Evolutionary conservation across 768 basidiomycete species (phyloP), one percentile per base, ranked within the genome.

Genomic region (Boletus reticuloceps): DNA sequence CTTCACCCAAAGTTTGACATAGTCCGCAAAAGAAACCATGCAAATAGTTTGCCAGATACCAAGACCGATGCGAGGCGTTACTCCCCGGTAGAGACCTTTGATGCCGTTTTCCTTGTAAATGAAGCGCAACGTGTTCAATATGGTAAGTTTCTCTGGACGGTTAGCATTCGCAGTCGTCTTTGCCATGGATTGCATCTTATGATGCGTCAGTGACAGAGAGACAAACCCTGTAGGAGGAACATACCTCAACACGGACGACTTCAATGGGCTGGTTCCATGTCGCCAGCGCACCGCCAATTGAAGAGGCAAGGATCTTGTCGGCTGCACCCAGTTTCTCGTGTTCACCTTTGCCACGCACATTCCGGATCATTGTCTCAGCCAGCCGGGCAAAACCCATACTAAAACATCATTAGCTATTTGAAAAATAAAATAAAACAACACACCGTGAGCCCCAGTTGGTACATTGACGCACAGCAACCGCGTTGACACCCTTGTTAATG

Each of bases 251-350:
- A 53, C 96, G 91, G 61, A 98, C 82, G 63, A 98, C 96, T 75
- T 98, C 95, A 57, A 98, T 97, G 39, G 94, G 96, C 70, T 98
- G 97, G 73, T 99, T 99, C 97, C 97, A 99, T 50, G 94, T 97
- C 13, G 93, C 96, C 58, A 98, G 75, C 42, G 97, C 95, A 73
- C 97, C 95, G 66, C 91, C 96, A 51, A 98, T 80, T 1, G 88
- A 83, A 17, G 94, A 95, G 9, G 94, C 80, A 34, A 88, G 53
- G 64, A 98, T 93, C 75, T 95, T 98, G 70, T 99, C 97, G 19
- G 82, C 14, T 7, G 91, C 83, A 55, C 84, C 77, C 42, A 92
- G 77, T 60, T 78, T 84, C 14, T 96, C 91, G 36, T 77, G 77
- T 57, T 94, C 91, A 44, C 79, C 74, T 69, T 92, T 89, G 54